Percentiles rank a stretch among this genome's conserved stretches.
phyloP scores from a whole-genome alignment of 805 yeast species.

The Wickerhamiella cacticola region DNA sequence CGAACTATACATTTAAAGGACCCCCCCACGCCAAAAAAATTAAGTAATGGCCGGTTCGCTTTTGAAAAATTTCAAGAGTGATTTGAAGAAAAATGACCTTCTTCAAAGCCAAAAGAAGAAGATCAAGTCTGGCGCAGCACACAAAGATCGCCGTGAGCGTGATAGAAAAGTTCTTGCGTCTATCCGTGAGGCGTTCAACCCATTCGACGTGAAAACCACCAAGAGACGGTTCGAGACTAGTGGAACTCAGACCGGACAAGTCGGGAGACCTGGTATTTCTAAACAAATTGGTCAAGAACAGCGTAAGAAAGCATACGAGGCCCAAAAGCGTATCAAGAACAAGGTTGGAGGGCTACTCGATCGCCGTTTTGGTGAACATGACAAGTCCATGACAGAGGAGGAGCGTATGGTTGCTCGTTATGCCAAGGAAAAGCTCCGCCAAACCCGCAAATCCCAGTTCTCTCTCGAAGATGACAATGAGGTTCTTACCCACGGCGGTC shows the following conservation, averaged over 20 bases:
- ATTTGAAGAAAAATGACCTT: constrained; percentile 43
- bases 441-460: constrained; percentile 41
- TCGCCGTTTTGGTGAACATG: constrained; percentile 84
- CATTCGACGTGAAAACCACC: constrained; percentile 69
- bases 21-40: background rate
- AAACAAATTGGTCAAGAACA: constrained; percentile 58
- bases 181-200: constrained; percentile 77
- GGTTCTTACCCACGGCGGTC: constrained; percentile 66
- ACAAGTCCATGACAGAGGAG: constrained; percentile 59
- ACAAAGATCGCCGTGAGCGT: constrained; percentile 39
- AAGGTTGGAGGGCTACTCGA: constrained; percentile 71
- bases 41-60: constrained; percentile 20
- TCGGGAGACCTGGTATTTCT: constrained; percentile 51
- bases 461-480: constrained; percentile 42
- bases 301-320: constrained; percentile 50
- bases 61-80: constrained; percentile 20
- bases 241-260: constrained; percentile 24
- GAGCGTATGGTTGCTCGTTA: constrained; percentile 93
- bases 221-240: constrained; percentile 44
- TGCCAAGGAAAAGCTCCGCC: constrained; percentile 67
- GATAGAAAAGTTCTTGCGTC: constrained; percentile 38
- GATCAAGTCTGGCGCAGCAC: constrained; percentile 13
- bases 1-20: background rate
- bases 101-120: constrained; percentile 33
- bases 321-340: constrained; percentile 49